Conservation (phyloP, 495 filamentous ascomycete genomes). For the Cercophora newfieldiana region DNA sequence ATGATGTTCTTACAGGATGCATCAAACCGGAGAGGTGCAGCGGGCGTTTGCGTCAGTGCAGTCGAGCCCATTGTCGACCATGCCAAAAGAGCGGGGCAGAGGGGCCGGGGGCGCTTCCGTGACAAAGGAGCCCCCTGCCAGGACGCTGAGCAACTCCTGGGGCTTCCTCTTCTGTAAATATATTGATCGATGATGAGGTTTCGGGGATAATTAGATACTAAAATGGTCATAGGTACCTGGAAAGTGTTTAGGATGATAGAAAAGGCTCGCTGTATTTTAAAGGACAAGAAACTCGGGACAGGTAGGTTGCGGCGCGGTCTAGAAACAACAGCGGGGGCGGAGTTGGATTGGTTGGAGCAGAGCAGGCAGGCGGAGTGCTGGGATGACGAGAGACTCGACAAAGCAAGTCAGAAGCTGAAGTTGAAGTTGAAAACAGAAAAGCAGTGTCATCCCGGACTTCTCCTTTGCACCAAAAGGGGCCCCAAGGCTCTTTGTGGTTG, state of each 20-base stretch:
- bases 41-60: conserved; percentile 16
- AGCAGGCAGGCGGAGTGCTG: neutral
- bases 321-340: neutral
- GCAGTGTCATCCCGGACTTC: neutral
- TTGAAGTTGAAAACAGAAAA: neutral
- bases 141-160: neutral
- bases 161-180: neutral
- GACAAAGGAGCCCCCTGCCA: neutral
- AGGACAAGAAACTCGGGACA: neutral
- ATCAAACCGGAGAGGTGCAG: neutral
- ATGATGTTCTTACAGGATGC: conserved; percentile 11
- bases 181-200: neutral
- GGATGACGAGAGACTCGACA: neutral
- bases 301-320: neutral
- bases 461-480: neutral
- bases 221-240: neutral
- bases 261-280: neutral
- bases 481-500: neutral
- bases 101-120: neutral
- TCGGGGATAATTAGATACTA: neutral
- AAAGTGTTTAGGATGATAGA: neutral
- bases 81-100: neutral
- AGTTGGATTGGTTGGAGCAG: neutral
- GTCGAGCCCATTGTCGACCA: conserved; percentile 11
- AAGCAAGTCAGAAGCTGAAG: neutral